Evolutionary conservation across 768 basidiomycete genomes (phyloP).

Genomic region (Tylopilus rubrobrunneus): DNA sequence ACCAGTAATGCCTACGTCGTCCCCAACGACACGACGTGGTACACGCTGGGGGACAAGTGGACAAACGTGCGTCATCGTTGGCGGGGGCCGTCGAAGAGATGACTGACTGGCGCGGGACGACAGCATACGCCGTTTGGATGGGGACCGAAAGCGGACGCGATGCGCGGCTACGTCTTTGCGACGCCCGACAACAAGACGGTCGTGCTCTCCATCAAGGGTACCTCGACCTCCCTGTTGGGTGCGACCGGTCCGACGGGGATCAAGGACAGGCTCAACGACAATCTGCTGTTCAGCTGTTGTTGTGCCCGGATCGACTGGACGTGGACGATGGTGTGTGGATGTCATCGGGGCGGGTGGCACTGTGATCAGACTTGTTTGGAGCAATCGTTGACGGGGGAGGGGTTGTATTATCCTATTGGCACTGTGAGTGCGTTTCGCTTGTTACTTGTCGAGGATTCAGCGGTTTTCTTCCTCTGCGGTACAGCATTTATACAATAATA

Average conservation of each 20-base stretch:
- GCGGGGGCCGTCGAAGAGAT: background rate
- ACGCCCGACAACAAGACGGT: constrained; percentile 79
- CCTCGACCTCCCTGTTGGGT: constrained; percentile 71
- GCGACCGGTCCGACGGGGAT: constrained; percentile 79
- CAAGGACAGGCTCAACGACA: constrained; percentile 94
- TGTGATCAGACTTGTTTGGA: constrained; percentile 82
- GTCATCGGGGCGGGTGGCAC: constrained; percentile 74
- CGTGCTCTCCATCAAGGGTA: constrained; percentile 90
- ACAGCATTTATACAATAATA: constrained; percentile 91
- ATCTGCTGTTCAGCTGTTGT: constrained; percentile 89
- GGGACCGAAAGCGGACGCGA: constrained; percentile 83
- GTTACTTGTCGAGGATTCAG: background rate
- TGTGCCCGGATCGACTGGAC: constrained; percentile 90
- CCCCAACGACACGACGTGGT: constrained; percentile 68
- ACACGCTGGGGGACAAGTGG: constrained; percentile 66
- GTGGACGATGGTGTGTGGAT: constrained; percentile 93
- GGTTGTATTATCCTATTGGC: constrained; percentile 86
- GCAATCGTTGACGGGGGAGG: constrained; percentile 68
- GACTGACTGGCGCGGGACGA: background rate
- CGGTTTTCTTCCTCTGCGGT: background rate
- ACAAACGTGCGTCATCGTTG: constrained; percentile 38
- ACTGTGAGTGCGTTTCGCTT: constrained; percentile 51
- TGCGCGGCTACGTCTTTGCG: constrained; percentile 90
- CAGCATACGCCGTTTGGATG: constrained; percentile 77
- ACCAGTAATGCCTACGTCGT: constrained; percentile 84